Conservation (phyloP, 352 stramenopile species). For the Hyaloperonospora arabidopsidis region DNA sequence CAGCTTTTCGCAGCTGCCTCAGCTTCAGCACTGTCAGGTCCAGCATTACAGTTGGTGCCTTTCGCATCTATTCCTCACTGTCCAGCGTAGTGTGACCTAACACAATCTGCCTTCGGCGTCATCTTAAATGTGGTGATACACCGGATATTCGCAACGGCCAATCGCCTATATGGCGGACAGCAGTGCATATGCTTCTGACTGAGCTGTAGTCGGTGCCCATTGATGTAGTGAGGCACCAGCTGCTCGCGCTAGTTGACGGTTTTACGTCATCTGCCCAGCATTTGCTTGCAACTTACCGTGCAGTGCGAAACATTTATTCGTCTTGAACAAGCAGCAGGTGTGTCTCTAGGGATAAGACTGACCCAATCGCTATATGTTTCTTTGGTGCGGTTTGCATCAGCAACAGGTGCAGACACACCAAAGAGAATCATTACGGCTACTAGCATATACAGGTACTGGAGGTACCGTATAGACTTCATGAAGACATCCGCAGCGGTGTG, state of each 20-base stretch:
- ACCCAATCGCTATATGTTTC: constrained; percentile 46
- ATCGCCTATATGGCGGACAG: constrained; percentile 24
- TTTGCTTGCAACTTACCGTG: constrained; percentile 30
- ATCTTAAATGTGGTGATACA: constrained; percentile 13
- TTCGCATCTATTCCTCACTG: constrained; percentile 19
- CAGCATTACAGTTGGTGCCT: constrained; percentile 20
- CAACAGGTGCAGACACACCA: constrained; percentile 24
- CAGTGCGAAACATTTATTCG: constrained; percentile 30
- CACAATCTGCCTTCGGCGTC: constrained; percentile 22
- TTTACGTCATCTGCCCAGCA: constrained; percentile 28
- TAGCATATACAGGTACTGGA: constrained; percentile 45
- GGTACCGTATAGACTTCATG: constrained; percentile 45
- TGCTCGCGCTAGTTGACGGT: constrained; percentile 25
- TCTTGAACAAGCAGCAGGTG: constrained; percentile 21
- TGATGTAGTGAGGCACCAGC: constrained; percentile 24
- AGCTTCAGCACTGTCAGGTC: constrained; percentile 12
- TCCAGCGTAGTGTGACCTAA: constrained; percentile 16
- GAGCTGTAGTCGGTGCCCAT: constrained; percentile 32
- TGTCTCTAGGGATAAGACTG: constrained; percentile 30
- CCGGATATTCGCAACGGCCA: constrained; percentile 8
- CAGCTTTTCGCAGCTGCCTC: constrained; percentile 27
- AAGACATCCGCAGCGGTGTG: constrained; percentile 31
- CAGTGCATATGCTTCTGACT: neutral
- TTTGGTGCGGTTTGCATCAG: constrained; percentile 32
- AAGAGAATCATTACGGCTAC: constrained; percentile 13